Evolutionary conservation across 352 stramenopile genomes (phyloP).

Genomic region (Elongisporangium prolatum): DNA sequence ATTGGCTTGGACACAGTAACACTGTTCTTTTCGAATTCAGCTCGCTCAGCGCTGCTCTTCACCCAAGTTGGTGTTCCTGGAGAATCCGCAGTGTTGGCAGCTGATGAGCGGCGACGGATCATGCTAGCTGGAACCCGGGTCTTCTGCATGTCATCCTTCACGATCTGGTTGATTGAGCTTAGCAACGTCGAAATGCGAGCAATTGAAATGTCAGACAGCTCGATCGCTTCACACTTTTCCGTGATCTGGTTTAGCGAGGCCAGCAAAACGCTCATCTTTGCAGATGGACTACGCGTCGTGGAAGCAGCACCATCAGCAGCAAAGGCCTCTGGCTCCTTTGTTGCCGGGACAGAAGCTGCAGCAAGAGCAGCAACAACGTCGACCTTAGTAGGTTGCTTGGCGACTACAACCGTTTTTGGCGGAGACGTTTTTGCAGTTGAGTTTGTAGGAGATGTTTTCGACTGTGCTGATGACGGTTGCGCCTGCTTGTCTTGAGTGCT

Average conservation of each 20-base stretch:
- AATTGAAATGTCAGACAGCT: conserved; percentile 60
- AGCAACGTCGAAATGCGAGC: conserved; percentile 62
- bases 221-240: conserved; percentile 47
- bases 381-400: background rate
- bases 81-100: background rate
- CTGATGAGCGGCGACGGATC: background rate
- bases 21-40: background rate
- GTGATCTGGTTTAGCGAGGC: conserved; percentile 39
- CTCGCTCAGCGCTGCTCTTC: background rate
- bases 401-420: background rate
- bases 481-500: background rate
- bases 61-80: background rate
- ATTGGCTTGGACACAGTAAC: background rate
- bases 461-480: background rate
- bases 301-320: conserved; percentile 2
- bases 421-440: background rate
- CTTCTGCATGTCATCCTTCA: conserved; percentile 56
- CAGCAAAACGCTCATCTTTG: conserved; percentile 42
- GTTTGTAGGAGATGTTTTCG: background rate
- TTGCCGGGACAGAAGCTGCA: background rate
- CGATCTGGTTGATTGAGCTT: conserved; percentile 61
- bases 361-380: background rate
- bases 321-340: background rate
- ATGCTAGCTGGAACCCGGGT: conserved; percentile 7
- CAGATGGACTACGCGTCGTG: conserved; percentile 6